Percentiles rank a stretch among this genome's conserved stretches.
Evolutionary conservation across 129 eudicot species (phyloP).

Genomic region (Chrysanthemum lavandulifolium): DNA sequence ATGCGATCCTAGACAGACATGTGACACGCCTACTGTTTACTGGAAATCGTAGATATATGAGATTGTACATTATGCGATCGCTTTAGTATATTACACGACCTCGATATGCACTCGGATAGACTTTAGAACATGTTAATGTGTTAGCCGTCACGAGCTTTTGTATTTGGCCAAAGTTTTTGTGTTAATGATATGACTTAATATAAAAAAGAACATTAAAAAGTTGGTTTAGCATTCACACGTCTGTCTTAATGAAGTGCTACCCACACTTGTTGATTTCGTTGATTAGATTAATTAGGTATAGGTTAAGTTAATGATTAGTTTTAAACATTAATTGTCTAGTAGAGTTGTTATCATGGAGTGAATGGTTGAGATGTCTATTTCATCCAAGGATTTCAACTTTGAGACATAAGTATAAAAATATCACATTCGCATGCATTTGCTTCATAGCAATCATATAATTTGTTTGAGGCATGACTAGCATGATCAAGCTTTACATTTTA

Average conservation of each 20-base stretch:
- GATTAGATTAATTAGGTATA: background rate
- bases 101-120: background rate
- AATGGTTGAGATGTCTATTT: background rate
- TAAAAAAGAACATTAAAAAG: background rate
- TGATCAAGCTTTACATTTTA: too few relatives aligned
- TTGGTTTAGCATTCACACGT: background rate
- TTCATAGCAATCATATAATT: too few relatives aligned
- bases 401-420: background rate
- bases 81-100: conserved; percentile 7
- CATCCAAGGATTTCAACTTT: background rate
- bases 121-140: background rate
- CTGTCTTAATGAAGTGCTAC: background rate
- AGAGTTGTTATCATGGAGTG: background rate
- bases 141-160: background rate
- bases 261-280: conserved; percentile 1
- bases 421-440: too few relatives aligned
- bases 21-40: background rate
- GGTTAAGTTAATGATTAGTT: background rate
- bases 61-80: conserved; percentile 4
- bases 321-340: background rate
- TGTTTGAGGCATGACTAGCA: too few relatives aligned
- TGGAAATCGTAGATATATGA: conserved; percentile 1
- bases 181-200: conserved; percentile 12
- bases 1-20: background rate
- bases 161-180: background rate